Evolutionary conservation across 176 grass and related monocot species (phyloP).

Genomic region (Lolium rigidum): DNA sequence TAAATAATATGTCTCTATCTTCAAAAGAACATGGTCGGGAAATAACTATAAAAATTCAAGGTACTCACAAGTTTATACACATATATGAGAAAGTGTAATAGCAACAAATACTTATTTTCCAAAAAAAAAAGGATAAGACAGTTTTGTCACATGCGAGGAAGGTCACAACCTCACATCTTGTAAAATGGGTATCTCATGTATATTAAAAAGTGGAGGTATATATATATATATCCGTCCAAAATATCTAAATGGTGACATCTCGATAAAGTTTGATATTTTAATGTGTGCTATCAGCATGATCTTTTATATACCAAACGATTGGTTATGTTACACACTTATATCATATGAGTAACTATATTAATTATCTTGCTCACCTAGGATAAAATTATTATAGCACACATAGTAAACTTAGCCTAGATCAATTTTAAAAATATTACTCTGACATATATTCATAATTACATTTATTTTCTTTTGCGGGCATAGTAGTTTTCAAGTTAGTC

Average conservation of each 20-base stretch:
- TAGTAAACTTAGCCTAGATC: not conserved
- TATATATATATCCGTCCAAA: not conserved
- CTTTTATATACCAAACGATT: not conserved
- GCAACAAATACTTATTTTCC: not conserved
- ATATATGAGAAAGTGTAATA: not conserved
- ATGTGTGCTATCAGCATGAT: not conserved
- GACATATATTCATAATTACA: not conserved
- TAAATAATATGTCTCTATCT: not conserved
- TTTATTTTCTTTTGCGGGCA: not conserved
- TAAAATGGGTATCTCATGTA: not conserved
- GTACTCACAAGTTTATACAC: not conserved
- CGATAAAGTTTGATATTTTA: not conserved
- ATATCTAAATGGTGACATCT: not conserved
- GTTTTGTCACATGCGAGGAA: not conserved
- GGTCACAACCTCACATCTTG: not conserved
- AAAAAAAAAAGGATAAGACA: not conserved
- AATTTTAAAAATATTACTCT: not conserved
- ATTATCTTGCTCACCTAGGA: not conserved
- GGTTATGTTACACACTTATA: not conserved
- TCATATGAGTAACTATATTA: not conserved
- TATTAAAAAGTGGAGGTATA: not conserved
- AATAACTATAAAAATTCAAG: not conserved
- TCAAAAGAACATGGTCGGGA: not conserved
- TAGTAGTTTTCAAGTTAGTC: not conserved
- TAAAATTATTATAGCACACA: not conserved